Evolutionary conservation across 1,139 yeast genomes (phyloP).

Genomic region (Taphrina wiesneri): DNA sequence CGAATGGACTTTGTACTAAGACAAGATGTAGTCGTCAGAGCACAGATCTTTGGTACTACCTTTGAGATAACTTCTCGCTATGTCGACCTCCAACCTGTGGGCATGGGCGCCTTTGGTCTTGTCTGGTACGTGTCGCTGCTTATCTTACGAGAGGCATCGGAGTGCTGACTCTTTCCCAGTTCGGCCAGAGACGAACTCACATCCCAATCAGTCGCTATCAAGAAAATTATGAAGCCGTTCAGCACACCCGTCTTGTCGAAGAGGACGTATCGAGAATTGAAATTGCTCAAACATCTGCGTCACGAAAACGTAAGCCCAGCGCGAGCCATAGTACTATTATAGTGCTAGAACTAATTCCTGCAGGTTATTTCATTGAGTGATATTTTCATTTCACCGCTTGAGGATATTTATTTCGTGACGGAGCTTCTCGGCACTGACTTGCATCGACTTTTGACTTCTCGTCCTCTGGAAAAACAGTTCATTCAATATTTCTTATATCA

Average conservation of each 20-base stretch:
- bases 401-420: conserved; percentile 95
- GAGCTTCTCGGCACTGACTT: conserved; percentile 96
- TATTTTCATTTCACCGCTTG: conserved; percentile 89
- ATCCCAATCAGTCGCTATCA: conserved; percentile 91
- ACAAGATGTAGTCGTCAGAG: conserved; percentile 37
- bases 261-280: conserved; percentile 92
- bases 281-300: conserved; percentile 84
- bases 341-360: neutral
- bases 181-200: conserved; percentile 92
- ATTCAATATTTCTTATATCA: conserved; percentile 95
- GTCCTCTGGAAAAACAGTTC: conserved; percentile 94
- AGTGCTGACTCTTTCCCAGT: conserved; percentile 38
- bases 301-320: conserved; percentile 70
- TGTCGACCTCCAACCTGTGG: conserved; percentile 91
- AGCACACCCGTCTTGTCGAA: conserved; percentile 92
- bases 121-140: conserved; percentile 58
- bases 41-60: conserved; percentile 78
- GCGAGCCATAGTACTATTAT: neutral
- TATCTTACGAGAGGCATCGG: neutral
- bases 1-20: neutral
- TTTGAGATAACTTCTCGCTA: conserved; percentile 78
- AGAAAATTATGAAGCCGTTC: conserved; percentile 96
- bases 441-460: conserved; percentile 82
- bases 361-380: conserved; percentile 78
- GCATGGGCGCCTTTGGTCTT: conserved; percentile 98